phyloP scores from a whole-genome alignment of 192 early-diverging fungal genomes.

The Entomortierella chlamydospora region DNA sequence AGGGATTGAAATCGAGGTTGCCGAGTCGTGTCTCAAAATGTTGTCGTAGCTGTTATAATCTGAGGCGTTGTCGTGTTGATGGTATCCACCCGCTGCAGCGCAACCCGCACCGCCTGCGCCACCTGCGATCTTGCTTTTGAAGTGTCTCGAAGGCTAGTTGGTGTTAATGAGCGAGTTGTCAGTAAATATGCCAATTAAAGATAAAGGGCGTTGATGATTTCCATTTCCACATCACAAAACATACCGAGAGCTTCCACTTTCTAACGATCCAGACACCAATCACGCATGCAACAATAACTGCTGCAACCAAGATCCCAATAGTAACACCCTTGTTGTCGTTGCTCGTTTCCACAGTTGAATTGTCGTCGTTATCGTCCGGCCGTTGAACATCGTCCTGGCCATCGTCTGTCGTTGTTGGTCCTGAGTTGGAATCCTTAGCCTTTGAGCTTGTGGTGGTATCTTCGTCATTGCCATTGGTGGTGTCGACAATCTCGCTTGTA shows the following conservation, averaged over 20 bases:
- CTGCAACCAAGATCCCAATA: conserved; percentile 25
- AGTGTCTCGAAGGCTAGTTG: conserved; percentile 39
- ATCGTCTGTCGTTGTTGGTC: background rate
- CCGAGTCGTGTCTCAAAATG: background rate
- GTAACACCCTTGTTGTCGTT: conserved; percentile 9
- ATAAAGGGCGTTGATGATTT: background rate
- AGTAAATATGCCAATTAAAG: background rate
- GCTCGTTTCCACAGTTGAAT: background rate
- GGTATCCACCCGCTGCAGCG: background rate
- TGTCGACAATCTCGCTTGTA: background rate
- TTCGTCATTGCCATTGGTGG: background rate
- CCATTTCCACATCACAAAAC: background rate
- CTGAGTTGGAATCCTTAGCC: background rate
- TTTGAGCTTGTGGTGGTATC: background rate
- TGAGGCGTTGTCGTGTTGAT: background rate
- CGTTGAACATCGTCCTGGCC: background rate
- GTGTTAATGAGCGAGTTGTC: background rate
- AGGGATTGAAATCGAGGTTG: background rate
- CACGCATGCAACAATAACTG: conserved; percentile 9
- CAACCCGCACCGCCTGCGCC: background rate
- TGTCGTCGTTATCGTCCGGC: background rate
- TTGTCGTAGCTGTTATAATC: conserved; percentile 2
- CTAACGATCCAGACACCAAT: conserved; percentile 54
- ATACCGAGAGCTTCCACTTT: conserved; percentile 53
- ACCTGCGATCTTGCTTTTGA: conserved; percentile 32